A percentile compares a stretch with the other conserved stretches of the same genome.
These are phyloP conservation scores for Mesotaenium endlicherianum DNA, from an alignment of 139 green algal genomes.

Conservation along the genomic window DNA sequence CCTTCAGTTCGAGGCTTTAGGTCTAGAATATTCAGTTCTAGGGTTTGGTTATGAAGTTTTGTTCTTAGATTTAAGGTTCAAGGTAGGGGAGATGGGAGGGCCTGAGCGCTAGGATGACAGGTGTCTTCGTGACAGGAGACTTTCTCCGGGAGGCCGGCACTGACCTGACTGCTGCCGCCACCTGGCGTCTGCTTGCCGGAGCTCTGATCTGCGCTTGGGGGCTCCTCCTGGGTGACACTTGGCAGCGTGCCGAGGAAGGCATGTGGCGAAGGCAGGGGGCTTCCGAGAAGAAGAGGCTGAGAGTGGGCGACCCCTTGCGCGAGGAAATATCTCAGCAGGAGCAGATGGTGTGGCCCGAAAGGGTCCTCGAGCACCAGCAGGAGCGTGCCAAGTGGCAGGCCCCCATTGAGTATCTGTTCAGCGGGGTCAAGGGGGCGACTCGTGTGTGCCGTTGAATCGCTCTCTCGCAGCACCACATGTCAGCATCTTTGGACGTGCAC, in stretches of 20 bases:
- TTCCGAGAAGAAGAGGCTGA: not conserved
- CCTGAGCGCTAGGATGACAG: no score
- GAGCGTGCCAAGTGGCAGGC: slow-evolving; percentile 7
- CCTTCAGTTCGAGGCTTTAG: no score
- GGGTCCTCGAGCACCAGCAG: slow-evolving; percentile 25
- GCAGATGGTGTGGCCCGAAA: slow-evolving; percentile 2
- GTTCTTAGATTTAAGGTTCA: no score
- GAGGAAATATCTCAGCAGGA: slow-evolving; percentile 5
- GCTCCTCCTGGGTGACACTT: no score
- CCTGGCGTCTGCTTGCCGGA: no score
- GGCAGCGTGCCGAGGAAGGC: slow-evolving; percentile 8
- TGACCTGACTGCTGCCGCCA: no score
- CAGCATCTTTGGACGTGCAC: not conserved
- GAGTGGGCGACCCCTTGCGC: not conserved
- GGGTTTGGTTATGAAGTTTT: no score
- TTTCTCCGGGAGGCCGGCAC: no score
- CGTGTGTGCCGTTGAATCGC: not conserved
- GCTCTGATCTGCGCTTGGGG: no score
- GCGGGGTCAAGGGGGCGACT: not conserved
- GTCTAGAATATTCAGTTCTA: no score
- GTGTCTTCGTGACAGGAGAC: no score
- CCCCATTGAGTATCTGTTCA: slow-evolving; percentile 11
- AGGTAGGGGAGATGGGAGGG: no score
- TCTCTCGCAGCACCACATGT: not conserved
- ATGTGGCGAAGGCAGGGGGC: not conserved